Base-by-base conservation (phyloP, 1,139 yeast species). In the Saccharomycopsis hybrid region DNA sequence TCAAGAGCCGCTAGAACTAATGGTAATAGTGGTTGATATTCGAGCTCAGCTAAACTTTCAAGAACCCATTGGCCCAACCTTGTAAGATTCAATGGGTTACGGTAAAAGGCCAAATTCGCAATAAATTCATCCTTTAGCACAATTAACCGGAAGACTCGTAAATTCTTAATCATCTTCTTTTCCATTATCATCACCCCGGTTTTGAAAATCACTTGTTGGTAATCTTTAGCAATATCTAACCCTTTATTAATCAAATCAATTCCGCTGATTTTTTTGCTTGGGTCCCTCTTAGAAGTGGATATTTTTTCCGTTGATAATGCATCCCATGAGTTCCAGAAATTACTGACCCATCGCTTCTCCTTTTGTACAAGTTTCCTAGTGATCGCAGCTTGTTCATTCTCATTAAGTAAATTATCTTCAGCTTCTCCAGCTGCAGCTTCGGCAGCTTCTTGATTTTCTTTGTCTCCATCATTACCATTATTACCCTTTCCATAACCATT, bases 301-400 rank as follows among this genome's bases (percentile, higher is more conserved):
- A 41, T 24, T 24, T 9, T 38, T n/a, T 37, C 43, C 3, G 37
- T 29, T 3, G 41, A 40, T 47, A 90, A 70, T 0, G 97, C 88
- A 67, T 92, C 98, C 94, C 96, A 94, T 11, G 96, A 86, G 33
- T 80, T 75, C 97, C 98, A 92, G 64, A 94, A 94, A 62, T 90
- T 89, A 49, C 78, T 76, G 2, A 90, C 80, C 95, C 96, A 92
- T 45, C 77, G 74, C 57, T 80, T 77, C 58, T 85, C 90, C 60
- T 80, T 71, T 49, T 69, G 69, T 13, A 67, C 66, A 32, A 81
- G 76, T 50, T 74, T 63, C 37, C 30, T 37, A 27, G 46, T 49
- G 25, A 68, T 72, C 24, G 69, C 73, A 27, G 68, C 72, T 33
- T 63, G 63, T 4, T 63, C 65, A 30, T 41, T 32, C 3, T 35